phyloP scores from a whole-genome alignment of 306 rosid species.

The Castanea sativa region DNA sequence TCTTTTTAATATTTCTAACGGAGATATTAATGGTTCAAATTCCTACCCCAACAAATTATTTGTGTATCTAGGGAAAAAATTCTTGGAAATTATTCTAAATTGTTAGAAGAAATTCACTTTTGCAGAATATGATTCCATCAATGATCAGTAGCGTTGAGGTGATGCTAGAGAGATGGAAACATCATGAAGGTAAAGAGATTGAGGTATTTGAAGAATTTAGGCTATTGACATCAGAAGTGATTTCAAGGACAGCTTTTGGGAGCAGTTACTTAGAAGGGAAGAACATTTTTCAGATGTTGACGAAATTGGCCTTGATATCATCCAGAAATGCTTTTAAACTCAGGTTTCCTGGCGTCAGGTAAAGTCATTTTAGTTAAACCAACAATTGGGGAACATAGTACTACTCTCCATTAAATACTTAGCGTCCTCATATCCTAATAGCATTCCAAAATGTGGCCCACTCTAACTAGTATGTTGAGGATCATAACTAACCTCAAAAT shows the following conservation, averaged over 20 bases:
- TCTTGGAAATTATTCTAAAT: neutral
- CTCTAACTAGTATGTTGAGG: too few species aligned
- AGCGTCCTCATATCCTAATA: too few species aligned
- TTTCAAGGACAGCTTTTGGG: slow-evolving; percentile 30
- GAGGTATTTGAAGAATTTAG: slow-evolving; percentile 30
- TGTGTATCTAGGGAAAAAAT: too few species aligned
- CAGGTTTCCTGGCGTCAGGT: slow-evolving; percentile 24
- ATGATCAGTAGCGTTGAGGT: slow-evolving; percentile 22
- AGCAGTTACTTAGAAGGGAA: slow-evolving; percentile 30
- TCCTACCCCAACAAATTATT: too few species aligned
- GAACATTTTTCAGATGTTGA: slow-evolving; percentile 20
- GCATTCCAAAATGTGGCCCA: too few species aligned
- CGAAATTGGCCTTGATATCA: neutral
- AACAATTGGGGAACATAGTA: neutral
- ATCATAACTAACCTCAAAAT: too few species aligned
- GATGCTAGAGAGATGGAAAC: slow-evolving; percentile 26
- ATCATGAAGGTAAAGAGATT: slow-evolving; percentile 23
- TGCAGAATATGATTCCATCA: slow-evolving; percentile 7
- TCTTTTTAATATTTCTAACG: too few species aligned
- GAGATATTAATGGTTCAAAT: too few species aligned
- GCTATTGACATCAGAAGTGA: slow-evolving; percentile 24
- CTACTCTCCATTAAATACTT: neutral
- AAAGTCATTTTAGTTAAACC: neutral
- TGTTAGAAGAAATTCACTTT: neutral
- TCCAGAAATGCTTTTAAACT: slow-evolving; percentile 1